A percentile compares a stretch with the other conserved stretches of the same genome.
Evolutionary conservation across 2,329 filamentous ascomycete genomes (phyloP).

Genomic region (Arthrobotrys iridis): DNA sequence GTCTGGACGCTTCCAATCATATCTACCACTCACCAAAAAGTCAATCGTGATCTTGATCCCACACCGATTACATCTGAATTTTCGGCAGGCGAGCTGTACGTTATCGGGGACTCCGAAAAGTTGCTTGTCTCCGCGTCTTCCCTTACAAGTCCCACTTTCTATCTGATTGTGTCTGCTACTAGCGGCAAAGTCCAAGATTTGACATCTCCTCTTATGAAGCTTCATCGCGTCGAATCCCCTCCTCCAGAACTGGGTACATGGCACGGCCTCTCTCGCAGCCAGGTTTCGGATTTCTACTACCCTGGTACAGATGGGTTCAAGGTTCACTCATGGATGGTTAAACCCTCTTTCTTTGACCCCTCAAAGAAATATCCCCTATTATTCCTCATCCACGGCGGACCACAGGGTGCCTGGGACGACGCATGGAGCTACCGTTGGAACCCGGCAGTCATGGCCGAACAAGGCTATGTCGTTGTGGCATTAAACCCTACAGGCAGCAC

Average conservation of each 20-base stretch:
- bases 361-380: slow-evolving; percentile 80
- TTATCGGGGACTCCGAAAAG: slow-evolving; percentile 60
- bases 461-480: slow-evolving; percentile 82
- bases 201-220: slow-evolving; percentile 31
- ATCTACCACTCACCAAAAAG: slow-evolving; percentile 64
- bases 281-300: slow-evolving; percentile 76
- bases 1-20: slow-evolving; percentile 72
- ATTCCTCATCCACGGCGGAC: slow-evolving; percentile 83
- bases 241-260: slow-evolving; percentile 34
- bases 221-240: neutral
- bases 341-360: slow-evolving; percentile 73
- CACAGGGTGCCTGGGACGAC: slow-evolving; percentile 79
- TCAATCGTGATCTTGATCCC: slow-evolving; percentile 58
- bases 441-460: slow-evolving; percentile 83
- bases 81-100: slow-evolving; percentile 34
- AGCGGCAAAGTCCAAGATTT: slow-evolving; percentile 65
- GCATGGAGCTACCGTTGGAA: slow-evolving; percentile 87
- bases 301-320: slow-evolving; percentile 71
- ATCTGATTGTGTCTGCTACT: slow-evolving; percentile 65
- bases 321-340: slow-evolving; percentile 76
- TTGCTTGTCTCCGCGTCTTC: slow-evolving; percentile 76
- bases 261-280: slow-evolving; percentile 68
- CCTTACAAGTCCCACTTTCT: slow-evolving; percentile 77
- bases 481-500: slow-evolving; percentile 87
- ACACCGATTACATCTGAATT: slow-evolving; percentile 19